Evolutionary conservation across 2,329 filamentous ascomycete species (phyloP), one percentile per base, ranked within the genome.

Genomic region (Penicillium sp.): DNA sequence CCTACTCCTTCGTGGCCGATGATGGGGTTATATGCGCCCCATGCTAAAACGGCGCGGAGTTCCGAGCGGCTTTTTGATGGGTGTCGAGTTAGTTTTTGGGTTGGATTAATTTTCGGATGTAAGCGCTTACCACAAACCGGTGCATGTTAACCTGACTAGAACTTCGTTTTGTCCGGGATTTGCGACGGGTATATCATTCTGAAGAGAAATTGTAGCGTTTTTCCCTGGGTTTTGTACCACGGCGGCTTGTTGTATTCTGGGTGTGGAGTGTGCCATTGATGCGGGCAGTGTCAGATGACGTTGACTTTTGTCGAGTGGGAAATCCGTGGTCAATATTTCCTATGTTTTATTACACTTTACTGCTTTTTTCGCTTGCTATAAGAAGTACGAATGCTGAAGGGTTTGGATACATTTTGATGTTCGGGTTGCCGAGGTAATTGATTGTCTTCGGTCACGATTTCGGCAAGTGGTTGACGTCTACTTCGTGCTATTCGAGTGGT

Each of bases 1-100:
- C 60, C 60, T 1, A 62, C 49, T 21, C 60, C 60, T 54, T 62
- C 60, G n/a, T 62, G 60, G 28, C 58, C 58, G 42, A 62, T 60
- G n/a, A 62, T 62, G 12, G 56, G 42, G 45, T 61, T 60, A 28
- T 62, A 62, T 12, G 44, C 32, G 17, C 56, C 54, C 57, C 57
- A 62, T 3, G 47, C 56, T 26, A 55, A 24, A 0, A 59, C 56
- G 1, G 60, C 60, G 33, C 60, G 58, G n/a, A 60, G 53, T 52
- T 62, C 60, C 1, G 60, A 62, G 39, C 57, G 56, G 21, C 60
- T 62, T 45, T 12, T 9, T 7, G 19, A 5, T 28, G 3, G 9
- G 1, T 10, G 15, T 22, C 39, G 6, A 10, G 31, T 44, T 19
- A 33, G 28, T 6, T 6, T 24, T 21, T 22, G 13, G 17, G 3